Evolutionary conservation across 2,329 filamentous ascomycete genomes (phyloP).

Genomic region (Exophiala phaeomuriformis): DNA sequence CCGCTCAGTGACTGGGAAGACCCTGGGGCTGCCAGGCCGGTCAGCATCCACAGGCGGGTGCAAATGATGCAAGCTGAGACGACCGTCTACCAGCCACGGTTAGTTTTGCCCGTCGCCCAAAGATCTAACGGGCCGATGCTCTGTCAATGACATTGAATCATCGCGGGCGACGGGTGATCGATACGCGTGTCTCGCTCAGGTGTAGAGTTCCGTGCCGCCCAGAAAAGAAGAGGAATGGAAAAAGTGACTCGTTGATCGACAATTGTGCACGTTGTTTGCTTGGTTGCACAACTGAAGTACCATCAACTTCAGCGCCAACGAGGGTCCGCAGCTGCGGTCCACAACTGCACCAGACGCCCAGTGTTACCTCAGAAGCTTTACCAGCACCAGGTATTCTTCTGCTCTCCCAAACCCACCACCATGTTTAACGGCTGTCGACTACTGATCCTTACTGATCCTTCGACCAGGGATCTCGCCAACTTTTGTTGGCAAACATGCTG

Average conservation of each 20-base stretch:
- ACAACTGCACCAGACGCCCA: neutral
- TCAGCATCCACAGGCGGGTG: neutral
- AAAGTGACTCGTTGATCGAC: neutral
- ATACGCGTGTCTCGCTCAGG: neutral
- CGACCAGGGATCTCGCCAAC: slow-evolving; percentile 12
- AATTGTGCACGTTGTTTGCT: neutral
- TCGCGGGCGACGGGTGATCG: neutral
- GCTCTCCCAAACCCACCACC: neutral
- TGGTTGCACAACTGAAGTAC: neutral
- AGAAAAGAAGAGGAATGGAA: neutral
- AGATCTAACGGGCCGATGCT: neutral
- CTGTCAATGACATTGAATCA: neutral
- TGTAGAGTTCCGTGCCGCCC: too few relatives aligned
- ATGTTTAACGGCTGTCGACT: neutral
- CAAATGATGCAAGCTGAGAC: slow-evolving; percentile 1
- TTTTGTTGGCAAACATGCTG: slow-evolving; percentile 3
- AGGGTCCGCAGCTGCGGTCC: neutral
- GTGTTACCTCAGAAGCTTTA: too few relatives aligned
- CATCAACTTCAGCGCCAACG: neutral
- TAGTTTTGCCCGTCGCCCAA: neutral
- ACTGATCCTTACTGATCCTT: neutral
- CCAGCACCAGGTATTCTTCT: neutral
- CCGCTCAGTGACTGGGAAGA: neutral
- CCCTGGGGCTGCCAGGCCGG: neutral
- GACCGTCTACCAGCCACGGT: slow-evolving; percentile 4